phyloP scores from a whole-genome alignment of 768 basidiomycete genomes.

The Xerocomellus intermedius region DNA sequence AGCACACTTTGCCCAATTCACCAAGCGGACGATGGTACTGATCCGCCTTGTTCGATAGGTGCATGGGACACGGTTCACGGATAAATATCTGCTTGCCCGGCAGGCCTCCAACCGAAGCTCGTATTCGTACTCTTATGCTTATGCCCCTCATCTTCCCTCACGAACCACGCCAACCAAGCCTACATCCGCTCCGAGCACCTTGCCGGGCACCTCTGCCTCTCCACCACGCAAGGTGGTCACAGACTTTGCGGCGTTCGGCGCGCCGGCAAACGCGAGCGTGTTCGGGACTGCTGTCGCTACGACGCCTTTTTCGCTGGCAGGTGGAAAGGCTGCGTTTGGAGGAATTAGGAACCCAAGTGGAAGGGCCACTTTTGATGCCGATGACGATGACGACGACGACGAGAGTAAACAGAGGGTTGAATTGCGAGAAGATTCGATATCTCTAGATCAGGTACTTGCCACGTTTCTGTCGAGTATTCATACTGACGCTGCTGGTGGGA shows the following conservation, averaged over 20 bases:
- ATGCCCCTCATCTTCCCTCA: slow-evolving; percentile 46
- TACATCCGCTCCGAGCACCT: slow-evolving; percentile 25
- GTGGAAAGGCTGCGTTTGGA: slow-evolving; percentile 82
- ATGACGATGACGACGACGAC: slow-evolving; percentile 78
- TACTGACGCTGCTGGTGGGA: slow-evolving; percentile 7
- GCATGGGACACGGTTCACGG: slow-evolving; percentile 93
- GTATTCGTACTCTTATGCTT: slow-evolving; percentile 55
- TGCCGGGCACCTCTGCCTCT: slow-evolving; percentile 40
- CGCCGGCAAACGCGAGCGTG: slow-evolving; percentile 70
- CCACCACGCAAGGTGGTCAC: slow-evolving; percentile 86
- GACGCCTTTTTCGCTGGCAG: slow-evolving; percentile 77
- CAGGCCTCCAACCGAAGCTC: slow-evolving; percentile 52
- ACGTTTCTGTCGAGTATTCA: not conserved
- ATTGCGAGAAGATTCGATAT: slow-evolving; percentile 80
- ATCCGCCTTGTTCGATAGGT: slow-evolving; percentile 50
- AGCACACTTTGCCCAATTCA: not conserved
- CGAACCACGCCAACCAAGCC: slow-evolving; percentile 42
- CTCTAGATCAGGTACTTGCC: slow-evolving; percentile 79
- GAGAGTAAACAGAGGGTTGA: slow-evolving; percentile 71
- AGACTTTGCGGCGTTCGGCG: slow-evolving; percentile 86
- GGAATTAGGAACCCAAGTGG: slow-evolving; percentile 54
- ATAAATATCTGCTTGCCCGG: slow-evolving; percentile 85
- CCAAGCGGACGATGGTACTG: slow-evolving; percentile 1
- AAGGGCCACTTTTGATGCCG: slow-evolving; percentile 44
- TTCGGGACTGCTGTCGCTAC: slow-evolving; percentile 81